Evolutionary conservation across 768 basidiomycete species (phyloP), one percentile per base, ranked within the genome.

Genomic region (Dioszegia hungarica): DNA sequence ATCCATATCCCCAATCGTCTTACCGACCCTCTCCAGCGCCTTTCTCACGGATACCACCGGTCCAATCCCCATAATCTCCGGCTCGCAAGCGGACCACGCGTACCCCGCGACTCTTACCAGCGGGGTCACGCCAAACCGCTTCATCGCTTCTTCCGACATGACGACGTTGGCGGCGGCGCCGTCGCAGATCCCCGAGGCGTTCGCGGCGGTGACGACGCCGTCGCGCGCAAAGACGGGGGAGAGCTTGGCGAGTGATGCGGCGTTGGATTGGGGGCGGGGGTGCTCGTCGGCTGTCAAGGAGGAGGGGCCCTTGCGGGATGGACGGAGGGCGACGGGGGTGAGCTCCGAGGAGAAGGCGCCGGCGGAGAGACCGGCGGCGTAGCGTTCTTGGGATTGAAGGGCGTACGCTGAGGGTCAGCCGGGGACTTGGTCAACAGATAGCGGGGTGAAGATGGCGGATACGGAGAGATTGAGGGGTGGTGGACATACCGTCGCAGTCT

Each of bases 131-230:
- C 72, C 70, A 51, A 70, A 76, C 44, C 64, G 56, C 54, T 66
- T 61, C 38, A 79, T 10, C 38, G 68, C 72, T 17, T 57, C 60
- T 60, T 78, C 77, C 49, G 66, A 69, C 61, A 77, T 77, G 11
- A 79, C 70, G n/a, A 79, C 63, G 41, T 78, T 78, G 11, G 78
- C 77, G 2, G 77, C 78, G 3, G 73, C 78, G 19, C 78, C 78
- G 58, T 79, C 77, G 39, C 75, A 76, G 57, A 79, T 78, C 1
- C 78, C 78, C 25, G 59, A 63, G 14, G 78, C 75, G 52, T 76
- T 79, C 9, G 73, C 78, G 2, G 78, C 77, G 0, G 76, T 77
- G 8, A 79, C 78, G 14, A 68, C 66, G 0, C 78, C 78, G 8
- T 64, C 66, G 59, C 75, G 75, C 43, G 72, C 56, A 65, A 79